Evolutionary conservation across 2,329 filamentous ascomycete genomes (phyloP).

Genomic region (Grosmannia huntii): DNA sequence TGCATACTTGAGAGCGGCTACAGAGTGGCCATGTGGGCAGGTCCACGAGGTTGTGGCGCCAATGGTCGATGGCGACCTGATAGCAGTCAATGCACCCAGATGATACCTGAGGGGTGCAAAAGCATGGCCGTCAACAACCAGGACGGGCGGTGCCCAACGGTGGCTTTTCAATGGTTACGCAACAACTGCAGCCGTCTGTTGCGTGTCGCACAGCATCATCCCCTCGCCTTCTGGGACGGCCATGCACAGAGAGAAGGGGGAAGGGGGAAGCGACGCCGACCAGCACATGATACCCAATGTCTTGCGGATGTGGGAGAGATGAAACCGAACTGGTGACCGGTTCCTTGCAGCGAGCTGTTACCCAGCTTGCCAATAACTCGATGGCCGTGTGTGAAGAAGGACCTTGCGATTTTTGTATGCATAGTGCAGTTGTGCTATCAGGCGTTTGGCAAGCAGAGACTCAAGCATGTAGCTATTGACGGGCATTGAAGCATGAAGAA

Average conservation of each 20-base stretch:
- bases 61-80: not conserved
- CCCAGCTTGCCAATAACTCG: not conserved
- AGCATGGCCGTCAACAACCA: not conserved
- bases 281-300: not conserved
- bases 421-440: too few relatives aligned
- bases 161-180: not conserved
- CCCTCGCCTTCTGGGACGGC: not conserved
- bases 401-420: too few relatives aligned
- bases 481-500: not conserved
- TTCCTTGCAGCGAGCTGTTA: not conserved
- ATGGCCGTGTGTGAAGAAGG: too few relatives aligned
- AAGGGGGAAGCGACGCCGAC: not conserved
- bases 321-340: not conserved
- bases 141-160: not conserved
- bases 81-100: not conserved
- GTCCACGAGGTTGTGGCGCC: not conserved
- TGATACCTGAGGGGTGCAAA: too few relatives aligned
- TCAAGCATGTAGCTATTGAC: not conserved
- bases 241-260: not conserved
- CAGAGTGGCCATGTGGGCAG: not conserved
- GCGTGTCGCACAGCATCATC: not conserved
- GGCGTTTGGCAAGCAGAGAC: too few relatives aligned
- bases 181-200: not conserved
- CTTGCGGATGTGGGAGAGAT: not conserved
- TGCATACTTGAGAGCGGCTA: conserved; percentile 42